Conservation (phyloP, 805 yeast genomes). For the Yamadazyma kitorensis region DNA sequence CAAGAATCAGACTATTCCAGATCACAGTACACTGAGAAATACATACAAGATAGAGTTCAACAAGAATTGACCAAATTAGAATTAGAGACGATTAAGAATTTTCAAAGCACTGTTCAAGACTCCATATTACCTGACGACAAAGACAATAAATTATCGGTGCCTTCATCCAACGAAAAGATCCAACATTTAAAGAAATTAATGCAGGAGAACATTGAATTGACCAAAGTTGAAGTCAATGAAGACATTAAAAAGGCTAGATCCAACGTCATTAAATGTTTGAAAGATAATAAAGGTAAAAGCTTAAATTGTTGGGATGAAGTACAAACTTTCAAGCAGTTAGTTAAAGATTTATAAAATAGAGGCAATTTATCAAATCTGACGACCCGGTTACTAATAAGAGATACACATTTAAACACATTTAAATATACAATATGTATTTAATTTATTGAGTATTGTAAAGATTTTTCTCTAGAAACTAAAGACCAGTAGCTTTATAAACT, state of each 20-base stretch:
- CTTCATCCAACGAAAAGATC: constrained; percentile 40
- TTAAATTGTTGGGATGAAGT: constrained; percentile 84
- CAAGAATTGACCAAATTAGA: constrained; percentile 55
- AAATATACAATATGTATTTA: too few species aligned
- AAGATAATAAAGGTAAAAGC: constrained; percentile 58
- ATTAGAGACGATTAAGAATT: constrained; percentile 46
- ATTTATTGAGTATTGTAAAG: too few species aligned
- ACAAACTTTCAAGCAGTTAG: constrained; percentile 61
- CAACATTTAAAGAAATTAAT: constrained; percentile 31
- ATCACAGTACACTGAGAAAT: constrained; percentile 63
- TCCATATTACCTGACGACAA: constrained; percentile 30
- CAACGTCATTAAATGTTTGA: constrained; percentile 57
- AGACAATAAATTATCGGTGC: constrained; percentile 27
- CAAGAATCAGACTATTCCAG: constrained; percentile 70
- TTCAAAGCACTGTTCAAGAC: constrained; percentile 48
- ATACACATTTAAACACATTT: too few species aligned
- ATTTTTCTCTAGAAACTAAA: too few species aligned
- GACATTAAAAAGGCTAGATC: constrained; percentile 46
- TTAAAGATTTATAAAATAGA: constrained; percentile 39
- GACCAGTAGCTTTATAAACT: constrained; percentile 79
- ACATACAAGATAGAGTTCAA: constrained; percentile 62
- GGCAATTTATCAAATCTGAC: too few species aligned
- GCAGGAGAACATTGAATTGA: constrained; percentile 31
- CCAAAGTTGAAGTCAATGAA: constrained; percentile 31
- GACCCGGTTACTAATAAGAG: too few species aligned